Percentiles rank a stretch among this genome's conserved stretches.
Conservation (phyloP, 2,329 filamentous ascomycete genomes). For the Phialocephala subalpina region DNA sequence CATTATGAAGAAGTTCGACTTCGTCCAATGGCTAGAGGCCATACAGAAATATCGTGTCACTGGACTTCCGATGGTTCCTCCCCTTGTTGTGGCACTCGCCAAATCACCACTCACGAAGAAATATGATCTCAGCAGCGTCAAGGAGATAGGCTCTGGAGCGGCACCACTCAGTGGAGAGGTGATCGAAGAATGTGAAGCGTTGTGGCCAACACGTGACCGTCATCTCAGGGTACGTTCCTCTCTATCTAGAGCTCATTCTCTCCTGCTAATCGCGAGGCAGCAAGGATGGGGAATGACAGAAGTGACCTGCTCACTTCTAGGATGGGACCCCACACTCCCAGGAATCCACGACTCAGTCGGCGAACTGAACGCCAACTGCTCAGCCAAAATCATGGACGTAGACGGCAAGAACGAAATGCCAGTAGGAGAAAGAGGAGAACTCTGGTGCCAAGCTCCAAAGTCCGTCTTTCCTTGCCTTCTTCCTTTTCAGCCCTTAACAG, state of each 20-base stretch:
- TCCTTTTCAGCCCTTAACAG: background rate
- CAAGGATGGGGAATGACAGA: constrained; percentile 94
- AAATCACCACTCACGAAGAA: constrained; percentile 81
- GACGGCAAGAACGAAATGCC: constrained; percentile 40
- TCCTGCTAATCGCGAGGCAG: constrained; percentile 44
- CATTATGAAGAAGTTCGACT: constrained; percentile 81
- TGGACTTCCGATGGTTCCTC: constrained; percentile 72
- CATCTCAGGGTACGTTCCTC: constrained; percentile 56
- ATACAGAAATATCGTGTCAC: constrained; percentile 75
- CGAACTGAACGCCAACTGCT: constrained; percentile 73
- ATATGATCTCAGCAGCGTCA: constrained; percentile 79
- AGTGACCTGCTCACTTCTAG: constrained; percentile 73
- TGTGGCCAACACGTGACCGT: constrained; percentile 74
- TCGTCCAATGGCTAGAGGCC: constrained; percentile 73
- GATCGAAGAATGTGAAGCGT: constrained; percentile 73
- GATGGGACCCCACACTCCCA: constrained; percentile 64
- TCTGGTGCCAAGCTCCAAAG: constrained; percentile 71
- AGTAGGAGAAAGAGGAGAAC: constrained; percentile 68
- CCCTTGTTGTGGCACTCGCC: constrained; percentile 76
- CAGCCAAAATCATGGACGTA: constrained; percentile 68
- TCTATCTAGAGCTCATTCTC: background rate
- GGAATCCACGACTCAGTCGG: constrained; percentile 63
- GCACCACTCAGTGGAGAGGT: constrained; percentile 84
- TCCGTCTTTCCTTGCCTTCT: constrained; percentile 8
- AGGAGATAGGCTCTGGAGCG: constrained; percentile 85